A percentile compares a stretch with the other conserved stretches of the same genome.
phyloP scores from a whole-genome alignment of 805 yeast species.

The Spencermartinsiella europaea region DNA sequence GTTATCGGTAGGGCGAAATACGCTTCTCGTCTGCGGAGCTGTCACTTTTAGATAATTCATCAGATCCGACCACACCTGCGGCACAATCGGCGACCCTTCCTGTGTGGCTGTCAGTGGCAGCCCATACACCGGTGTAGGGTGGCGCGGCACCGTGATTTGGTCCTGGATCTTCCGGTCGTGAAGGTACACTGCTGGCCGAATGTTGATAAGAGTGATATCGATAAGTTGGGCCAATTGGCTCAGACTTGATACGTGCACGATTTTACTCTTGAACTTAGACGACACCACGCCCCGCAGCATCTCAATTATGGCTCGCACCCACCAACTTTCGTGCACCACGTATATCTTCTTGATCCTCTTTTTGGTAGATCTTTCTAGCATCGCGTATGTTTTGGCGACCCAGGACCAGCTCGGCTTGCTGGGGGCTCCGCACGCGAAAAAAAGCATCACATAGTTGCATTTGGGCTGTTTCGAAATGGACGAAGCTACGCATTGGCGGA shows the following conservation, averaged over 20 bases:
- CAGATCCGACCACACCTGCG: slow-evolving; percentile 33
- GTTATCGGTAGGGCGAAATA: slow-evolving; percentile 18
- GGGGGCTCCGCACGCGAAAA: slow-evolving; percentile 79
- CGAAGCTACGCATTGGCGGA: slow-evolving; percentile 47
- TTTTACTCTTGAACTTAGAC: slow-evolving; percentile 40
- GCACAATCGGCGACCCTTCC: slow-evolving; percentile 16
- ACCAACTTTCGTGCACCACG: slow-evolving; percentile 89
- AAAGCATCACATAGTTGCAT: slow-evolving; percentile 58
- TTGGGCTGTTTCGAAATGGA: slow-evolving; percentile 55
- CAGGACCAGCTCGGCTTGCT: slow-evolving; percentile 60
- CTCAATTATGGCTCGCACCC: slow-evolving; percentile 71
- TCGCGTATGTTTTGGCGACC: slow-evolving; percentile 55
- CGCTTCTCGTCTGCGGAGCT: slow-evolving; percentile 11
- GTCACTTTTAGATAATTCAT: slow-evolving; percentile 15
- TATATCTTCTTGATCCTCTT: slow-evolving; percentile 57
- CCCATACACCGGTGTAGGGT: slow-evolving; percentile 31
- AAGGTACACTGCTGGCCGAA: slow-evolving; percentile 68
- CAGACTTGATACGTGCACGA: slow-evolving; percentile 45
- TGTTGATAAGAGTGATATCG: slow-evolving; percentile 72
- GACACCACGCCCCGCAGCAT: slow-evolving; percentile 59
- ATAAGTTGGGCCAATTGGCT: slow-evolving; percentile 53
- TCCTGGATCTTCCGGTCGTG: slow-evolving; percentile 54
- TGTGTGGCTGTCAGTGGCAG: slow-evolving; percentile 19
- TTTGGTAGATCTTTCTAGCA: slow-evolving; percentile 53
- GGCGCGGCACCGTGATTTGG: slow-evolving; percentile 46